Percentiles rank a stretch among this genome's conserved stretches.
Evolutionary conservation across 1,284 basidiomycete species (phyloP).

Genomic region (Sanguinoderma infundibulare): DNA sequence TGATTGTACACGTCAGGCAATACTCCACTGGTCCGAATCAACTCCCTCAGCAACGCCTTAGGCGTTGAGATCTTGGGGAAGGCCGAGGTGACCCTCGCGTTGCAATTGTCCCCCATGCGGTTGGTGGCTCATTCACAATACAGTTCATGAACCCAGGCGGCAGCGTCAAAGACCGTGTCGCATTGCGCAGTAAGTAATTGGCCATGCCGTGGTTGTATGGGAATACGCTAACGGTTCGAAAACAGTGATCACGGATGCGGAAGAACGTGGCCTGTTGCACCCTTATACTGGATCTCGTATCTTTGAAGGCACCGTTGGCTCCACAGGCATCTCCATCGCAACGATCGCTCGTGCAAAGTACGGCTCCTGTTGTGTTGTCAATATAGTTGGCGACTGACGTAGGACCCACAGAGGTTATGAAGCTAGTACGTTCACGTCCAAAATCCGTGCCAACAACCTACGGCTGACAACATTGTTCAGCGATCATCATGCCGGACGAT

Average conservation of each 20-base stretch:
- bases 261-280: slow-evolving; percentile 79
- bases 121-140: background rate
- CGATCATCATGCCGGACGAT: slow-evolving; percentile 94
- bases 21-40: slow-evolving; percentile 92
- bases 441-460: background rate
- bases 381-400: background rate
- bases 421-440: slow-evolving; percentile 55
- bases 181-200: slow-evolving; percentile 82
- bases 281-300: slow-evolving; percentile 93
- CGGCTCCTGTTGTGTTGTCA: slow-evolving; percentile 25
- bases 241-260: slow-evolving; percentile 92
- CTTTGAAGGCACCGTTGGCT: slow-evolving; percentile 97
- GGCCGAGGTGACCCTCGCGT: slow-evolving; percentile 69
- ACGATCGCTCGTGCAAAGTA: slow-evolving; percentile 90
- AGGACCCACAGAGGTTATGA: slow-evolving; percentile 69
- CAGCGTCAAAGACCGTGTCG: slow-evolving; percentile 97
- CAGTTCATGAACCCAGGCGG: slow-evolving; percentile 97
- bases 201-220: slow-evolving; percentile 10
- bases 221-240: background rate
- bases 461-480: slow-evolving; percentile 39
- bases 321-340: slow-evolving; percentile 96
- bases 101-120: too few relatives aligned
- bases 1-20: slow-evolving; percentile 64
- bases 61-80: slow-evolving; percentile 97
- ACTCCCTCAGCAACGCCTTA: slow-evolving; percentile 87